Evolutionary conservation across 1,139 yeast species (phyloP), one percentile per base, ranked within the genome.

Genomic region (Magnusiomyces ingens): DNA sequence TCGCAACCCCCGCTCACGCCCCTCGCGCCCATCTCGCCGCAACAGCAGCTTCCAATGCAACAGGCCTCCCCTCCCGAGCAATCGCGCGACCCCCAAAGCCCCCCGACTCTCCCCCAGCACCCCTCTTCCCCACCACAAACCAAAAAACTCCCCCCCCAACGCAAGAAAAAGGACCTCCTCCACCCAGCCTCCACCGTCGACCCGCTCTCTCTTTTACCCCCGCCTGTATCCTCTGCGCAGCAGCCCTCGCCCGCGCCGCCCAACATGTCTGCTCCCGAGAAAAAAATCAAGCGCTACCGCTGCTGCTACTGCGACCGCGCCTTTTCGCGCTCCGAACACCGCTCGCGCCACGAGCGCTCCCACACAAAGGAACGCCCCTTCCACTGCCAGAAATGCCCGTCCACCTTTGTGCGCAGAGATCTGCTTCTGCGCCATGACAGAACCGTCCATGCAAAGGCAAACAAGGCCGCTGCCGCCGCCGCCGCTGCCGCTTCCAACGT

Each of bases 291-390:
- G 41, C 45, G 53, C 6, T 86, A 85, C 67, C 79, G 84, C 40
- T 87, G 95, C 69, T 82, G 86, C 22, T 86, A 81, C 65, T 87
- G 95, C 63, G 88, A 90, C 44, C 74, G 90, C 61, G 86, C 90
- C 0, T 87, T 87, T 65, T 82, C 91, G 8, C 73, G 95, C 49
- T 81, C 88, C 22, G 95, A 87, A 64, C 95, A 87, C 67, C 81
- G 85, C 64, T 81, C 85, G 54, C 78, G 95, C 50, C 95, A 87
- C 64, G 95, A 87, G 65, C 71, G 94, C 40, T 84, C 91, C 2
- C 95, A 87, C 64, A 85, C 93, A 21, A 86, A 86, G 62, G 90
- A 85, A 61, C 83, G 87, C 59, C 94, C 94, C 0, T 86, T 84
- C 69, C 85, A 82, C 59, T 86, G 95, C 62, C 73, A 79, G 44